Evolutionary conservation across 1,284 basidiomycete species (phyloP).

Genomic region (Ustilago shanxiensis): DNA sequence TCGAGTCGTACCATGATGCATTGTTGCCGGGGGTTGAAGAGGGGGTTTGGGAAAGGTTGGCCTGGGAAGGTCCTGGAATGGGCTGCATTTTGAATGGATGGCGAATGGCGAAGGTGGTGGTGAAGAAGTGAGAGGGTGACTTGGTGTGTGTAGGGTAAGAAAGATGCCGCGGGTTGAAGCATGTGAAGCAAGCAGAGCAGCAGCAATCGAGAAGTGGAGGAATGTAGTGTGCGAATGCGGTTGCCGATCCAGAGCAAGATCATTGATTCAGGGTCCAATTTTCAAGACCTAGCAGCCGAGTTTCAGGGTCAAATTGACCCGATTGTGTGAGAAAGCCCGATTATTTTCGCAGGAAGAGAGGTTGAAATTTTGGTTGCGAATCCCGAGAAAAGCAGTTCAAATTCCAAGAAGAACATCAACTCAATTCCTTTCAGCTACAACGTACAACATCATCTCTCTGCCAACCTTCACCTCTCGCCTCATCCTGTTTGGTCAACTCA

Average conservation of each 20-base stretch:
- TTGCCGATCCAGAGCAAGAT: constrained; percentile 21
- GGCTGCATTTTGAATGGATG: constrained; percentile 1
- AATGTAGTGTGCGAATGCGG: constrained; percentile 8
- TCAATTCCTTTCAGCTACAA: not conserved
- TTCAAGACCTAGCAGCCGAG: constrained; percentile 4
- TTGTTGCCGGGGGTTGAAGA: constrained; percentile 35
- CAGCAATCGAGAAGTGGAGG: constrained; percentile 10
- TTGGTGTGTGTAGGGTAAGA: no score
- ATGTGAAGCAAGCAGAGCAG: not conserved
- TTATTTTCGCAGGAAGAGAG: no score
- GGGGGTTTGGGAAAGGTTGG: constrained; percentile 52
- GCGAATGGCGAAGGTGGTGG: constrained; percentile 5
- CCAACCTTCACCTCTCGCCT: not conserved
- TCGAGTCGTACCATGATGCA: constrained; percentile 65
- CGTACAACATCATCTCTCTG: not conserved
- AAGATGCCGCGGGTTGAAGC: not conserved
- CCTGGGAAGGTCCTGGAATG: constrained; percentile 35
- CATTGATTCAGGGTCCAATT: constrained; percentile 10
- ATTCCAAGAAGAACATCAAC: constrained; percentile 10
- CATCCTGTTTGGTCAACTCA: not conserved
- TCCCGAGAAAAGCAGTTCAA: constrained; percentile 22
- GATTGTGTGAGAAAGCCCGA: no score
- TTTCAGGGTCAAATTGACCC: not conserved
- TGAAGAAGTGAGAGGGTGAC: not conserved
- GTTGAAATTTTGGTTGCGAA: constrained; percentile 8